Conservation (phyloP, 2,329 filamentous ascomycete species). For the Chrysosporium queenslandicum region DNA sequence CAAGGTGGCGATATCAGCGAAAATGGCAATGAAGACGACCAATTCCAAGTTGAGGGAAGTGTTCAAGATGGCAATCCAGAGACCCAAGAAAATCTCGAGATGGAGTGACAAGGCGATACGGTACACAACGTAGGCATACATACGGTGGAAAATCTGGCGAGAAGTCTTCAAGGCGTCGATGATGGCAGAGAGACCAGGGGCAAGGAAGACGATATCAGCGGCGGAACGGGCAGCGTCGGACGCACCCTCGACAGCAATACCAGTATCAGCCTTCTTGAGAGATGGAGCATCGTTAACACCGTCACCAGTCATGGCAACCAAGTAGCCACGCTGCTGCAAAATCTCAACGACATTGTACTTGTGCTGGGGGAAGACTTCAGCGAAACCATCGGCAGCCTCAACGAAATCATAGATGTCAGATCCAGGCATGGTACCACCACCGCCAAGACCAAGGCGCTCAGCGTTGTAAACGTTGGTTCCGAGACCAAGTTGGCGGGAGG, state of each 20-base stretch:
- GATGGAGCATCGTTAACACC: slow-evolving; percentile 91
- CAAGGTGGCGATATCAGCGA: slow-evolving; percentile 83
- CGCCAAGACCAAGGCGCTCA: slow-evolving; percentile 80
- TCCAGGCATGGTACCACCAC: slow-evolving; percentile 83
- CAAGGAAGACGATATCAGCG: slow-evolving; percentile 88
- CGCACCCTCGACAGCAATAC: slow-evolving; percentile 87
- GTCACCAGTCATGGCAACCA: slow-evolving; percentile 93
- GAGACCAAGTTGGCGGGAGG: slow-evolving; percentile 79
- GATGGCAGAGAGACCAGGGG: slow-evolving; percentile 80
- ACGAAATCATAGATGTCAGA: slow-evolving; percentile 94
- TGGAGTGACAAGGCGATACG: slow-evolving; percentile 87
- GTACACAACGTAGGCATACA: slow-evolving; percentile 94
- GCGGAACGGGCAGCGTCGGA: slow-evolving; percentile 85
- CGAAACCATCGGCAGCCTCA: slow-evolving; percentile 88
- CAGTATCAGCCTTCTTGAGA: slow-evolving; percentile 90
- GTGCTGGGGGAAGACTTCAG: slow-evolving; percentile 89
- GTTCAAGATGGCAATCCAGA: slow-evolving; percentile 87
- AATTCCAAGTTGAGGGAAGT: slow-evolving; percentile 72
- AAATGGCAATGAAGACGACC: slow-evolving; percentile 89
- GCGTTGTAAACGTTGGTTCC: slow-evolving; percentile 91
- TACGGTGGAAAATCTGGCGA: slow-evolving; percentile 90
- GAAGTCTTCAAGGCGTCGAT: slow-evolving; percentile 89
- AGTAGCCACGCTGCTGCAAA: slow-evolving; percentile 82
- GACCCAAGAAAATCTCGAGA: slow-evolving; percentile 80
- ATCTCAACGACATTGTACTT: slow-evolving; percentile 94